These are phyloP conservation scores for Mortierella sp. DNA, from an alignment of 371 early-diverging fungal genomes.

Conservation along the genomic window DNA sequence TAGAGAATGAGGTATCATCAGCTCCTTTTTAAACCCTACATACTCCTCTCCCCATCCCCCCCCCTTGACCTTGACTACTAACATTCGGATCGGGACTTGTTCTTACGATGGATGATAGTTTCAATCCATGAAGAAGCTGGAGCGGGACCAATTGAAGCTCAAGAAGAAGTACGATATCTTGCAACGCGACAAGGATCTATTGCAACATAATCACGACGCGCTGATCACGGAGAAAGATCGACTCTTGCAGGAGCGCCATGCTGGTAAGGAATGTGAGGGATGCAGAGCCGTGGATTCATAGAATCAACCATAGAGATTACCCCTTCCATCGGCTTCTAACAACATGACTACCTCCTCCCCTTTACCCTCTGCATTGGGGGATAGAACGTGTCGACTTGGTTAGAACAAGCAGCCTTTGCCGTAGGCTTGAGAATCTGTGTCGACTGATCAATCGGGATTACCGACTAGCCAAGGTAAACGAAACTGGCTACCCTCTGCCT, in stretches of 20 bases:
- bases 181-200: constrained; percentile 50
- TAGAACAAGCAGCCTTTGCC: constrained; percentile 16
- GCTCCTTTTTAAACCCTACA: too few relatives aligned
- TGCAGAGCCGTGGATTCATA: too few relatives aligned
- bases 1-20: too few relatives aligned
- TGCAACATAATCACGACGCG: constrained; percentile 58
- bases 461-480: constrained; percentile 16
- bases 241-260: constrained; percentile 17
- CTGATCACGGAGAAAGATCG: constrained; percentile 35
- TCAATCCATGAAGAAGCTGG: constrained; percentile 52
- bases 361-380: not conserved
- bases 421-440: constrained; percentile 30
- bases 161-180: constrained; percentile 32
- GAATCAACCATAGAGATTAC: too few relatives aligned
- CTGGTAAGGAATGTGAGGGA: too few relatives aligned
- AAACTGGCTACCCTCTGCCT: not conserved
- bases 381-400: constrained; percentile 13
- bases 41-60: not conserved
- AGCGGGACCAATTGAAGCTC: constrained; percentile 20
- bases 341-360: too few relatives aligned
- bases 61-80: too few relatives aligned
- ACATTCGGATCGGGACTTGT: too few relatives aligned
- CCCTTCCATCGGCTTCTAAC: too few relatives aligned
- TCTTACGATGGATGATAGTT: too few relatives aligned
- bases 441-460: constrained; percentile 25